phyloP scores from a whole-genome alignment of 306 rosid genomes.

The Ceratonia siliqua region DNA sequence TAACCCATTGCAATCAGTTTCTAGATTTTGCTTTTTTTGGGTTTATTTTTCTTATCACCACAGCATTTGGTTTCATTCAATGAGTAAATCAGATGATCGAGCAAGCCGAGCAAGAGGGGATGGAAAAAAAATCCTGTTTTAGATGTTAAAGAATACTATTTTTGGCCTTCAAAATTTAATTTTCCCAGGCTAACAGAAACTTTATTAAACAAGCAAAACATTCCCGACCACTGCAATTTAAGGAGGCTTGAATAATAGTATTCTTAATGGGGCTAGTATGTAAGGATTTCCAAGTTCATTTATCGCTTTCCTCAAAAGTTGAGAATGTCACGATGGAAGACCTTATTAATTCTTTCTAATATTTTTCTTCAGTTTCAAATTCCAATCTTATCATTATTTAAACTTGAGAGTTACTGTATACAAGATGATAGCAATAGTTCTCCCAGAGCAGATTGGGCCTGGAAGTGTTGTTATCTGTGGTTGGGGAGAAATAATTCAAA shows the following conservation, averaged over 20 bases:
- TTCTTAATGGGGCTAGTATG: background rate
- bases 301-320: background rate
- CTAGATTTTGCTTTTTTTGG: background rate
- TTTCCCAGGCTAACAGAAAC: background rate
- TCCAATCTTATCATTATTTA: background rate
- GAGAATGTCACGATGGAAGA: background rate
- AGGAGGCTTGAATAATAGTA: background rate
- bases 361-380: background rate
- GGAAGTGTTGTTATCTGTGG: background rate
- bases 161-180: background rate
- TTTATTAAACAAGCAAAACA: background rate
- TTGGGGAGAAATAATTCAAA: background rate
- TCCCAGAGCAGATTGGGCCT: background rate
- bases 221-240: background rate
- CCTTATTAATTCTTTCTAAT: background rate
- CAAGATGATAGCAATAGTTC: background rate
- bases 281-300: background rate
- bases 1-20: background rate
- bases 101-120: background rate
- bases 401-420: background rate
- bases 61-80: background rate
- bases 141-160: background rate
- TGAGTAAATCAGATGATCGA: background rate
- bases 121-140: background rate
- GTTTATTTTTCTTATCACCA: background rate